These are phyloP conservation scores for Oryza longistaminata DNA, from an alignment of 176 grass and related monocot genomes.

Conservation along the genomic window DNA sequence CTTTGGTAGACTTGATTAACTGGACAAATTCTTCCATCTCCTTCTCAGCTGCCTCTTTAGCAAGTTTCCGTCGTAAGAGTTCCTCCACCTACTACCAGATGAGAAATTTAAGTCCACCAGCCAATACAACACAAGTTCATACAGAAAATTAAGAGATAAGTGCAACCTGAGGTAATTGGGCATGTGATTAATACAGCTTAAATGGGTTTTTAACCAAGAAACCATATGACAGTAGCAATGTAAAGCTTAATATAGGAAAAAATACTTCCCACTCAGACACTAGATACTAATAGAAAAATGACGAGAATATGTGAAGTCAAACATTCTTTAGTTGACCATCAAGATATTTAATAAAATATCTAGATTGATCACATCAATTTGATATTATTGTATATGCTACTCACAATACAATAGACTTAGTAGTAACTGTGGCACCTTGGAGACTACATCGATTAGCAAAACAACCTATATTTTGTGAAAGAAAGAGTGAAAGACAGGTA, in stretches of 20 bases:
- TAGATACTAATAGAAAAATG: neutral
- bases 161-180: neutral
- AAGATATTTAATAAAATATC: neutral
- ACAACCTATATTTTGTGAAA: neutral
- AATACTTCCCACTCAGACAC: neutral
- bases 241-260: neutral
- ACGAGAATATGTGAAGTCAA: neutral
- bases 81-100: constrained; percentile 92
- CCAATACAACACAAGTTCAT: neutral
- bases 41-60: constrained; percentile 73
- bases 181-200: neutral
- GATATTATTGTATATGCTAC: neutral
- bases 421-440: neutral
- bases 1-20: constrained; percentile 73
- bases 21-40: constrained; percentile 90
- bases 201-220: neutral
- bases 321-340: neutral
- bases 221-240: constrained; percentile 18
- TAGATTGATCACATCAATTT: neutral
- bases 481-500: neutral
- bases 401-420: neutral
- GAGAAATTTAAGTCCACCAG: constrained; percentile 39
- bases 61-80: constrained; percentile 69
- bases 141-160: constrained; percentile 9
- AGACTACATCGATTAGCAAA: neutral